Percentiles rank a stretch among this genome's conserved stretches.
Evolutionary conservation across 164 flowering plant species (phyloP).

Genomic region (Amborella trichopoda): DNA sequence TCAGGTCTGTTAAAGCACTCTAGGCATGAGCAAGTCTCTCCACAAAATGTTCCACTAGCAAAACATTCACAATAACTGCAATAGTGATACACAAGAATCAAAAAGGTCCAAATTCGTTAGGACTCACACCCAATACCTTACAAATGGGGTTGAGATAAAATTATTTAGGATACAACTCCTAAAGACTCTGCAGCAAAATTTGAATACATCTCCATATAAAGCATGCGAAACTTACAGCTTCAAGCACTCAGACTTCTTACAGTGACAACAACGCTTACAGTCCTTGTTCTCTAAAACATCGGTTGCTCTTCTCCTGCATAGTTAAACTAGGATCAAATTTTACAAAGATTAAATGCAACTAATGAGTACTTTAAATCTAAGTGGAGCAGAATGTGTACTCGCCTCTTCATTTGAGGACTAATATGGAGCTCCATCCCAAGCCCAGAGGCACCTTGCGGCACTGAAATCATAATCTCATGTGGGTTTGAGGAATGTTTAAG

Average conservation of each 20-base stretch:
- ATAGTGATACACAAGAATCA: neutral
- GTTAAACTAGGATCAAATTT: neutral
- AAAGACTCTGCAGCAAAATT: too few relatives aligned
- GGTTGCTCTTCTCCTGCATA: constrained; percentile 22
- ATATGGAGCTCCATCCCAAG: constrained; percentile 27
- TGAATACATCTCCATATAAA: too few relatives aligned
- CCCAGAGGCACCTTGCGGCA: constrained; percentile 12
- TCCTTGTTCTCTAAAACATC: constrained; percentile 22
- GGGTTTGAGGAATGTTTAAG: constrained; percentile 10
- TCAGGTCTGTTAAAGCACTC: constrained; percentile 66
- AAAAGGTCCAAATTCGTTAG: too few relatives aligned
- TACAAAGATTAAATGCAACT: too few relatives aligned
- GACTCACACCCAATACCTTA: too few relatives aligned
- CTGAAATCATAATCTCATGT: constrained; percentile 12
- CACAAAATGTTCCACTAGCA: constrained; percentile 73
- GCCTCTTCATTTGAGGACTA: constrained; percentile 42
- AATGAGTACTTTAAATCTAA: too few relatives aligned
- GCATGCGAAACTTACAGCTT: constrained; percentile 50
- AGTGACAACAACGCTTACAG: constrained; percentile 67
- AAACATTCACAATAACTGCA: constrained; percentile 86
- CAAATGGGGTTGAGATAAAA: too few relatives aligned
- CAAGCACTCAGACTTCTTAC: constrained; percentile 59
- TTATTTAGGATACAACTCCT: too few relatives aligned
- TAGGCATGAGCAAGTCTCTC: constrained; percentile 62
- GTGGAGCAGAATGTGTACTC: constrained; percentile 10